Conservation (phyloP, 2,329 filamentous ascomycete species). For the Hymenoscyphus salicellus region DNA sequence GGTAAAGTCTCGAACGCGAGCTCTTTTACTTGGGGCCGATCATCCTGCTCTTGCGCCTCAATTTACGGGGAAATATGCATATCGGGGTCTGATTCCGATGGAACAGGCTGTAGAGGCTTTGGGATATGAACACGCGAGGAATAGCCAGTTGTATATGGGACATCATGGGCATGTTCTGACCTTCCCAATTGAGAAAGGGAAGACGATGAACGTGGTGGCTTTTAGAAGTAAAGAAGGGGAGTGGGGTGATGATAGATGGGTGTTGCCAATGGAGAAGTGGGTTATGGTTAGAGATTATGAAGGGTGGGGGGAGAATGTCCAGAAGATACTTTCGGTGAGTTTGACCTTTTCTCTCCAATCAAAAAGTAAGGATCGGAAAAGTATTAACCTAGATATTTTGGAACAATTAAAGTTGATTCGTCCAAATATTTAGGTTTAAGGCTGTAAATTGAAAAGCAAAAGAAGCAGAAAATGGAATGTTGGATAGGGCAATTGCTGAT, state of each 20-base stretch:
- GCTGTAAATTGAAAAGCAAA: background rate
- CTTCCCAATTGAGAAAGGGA: conserved; percentile 58
- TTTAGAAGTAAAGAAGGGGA: conserved; percentile 34
- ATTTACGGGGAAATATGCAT: conserved; percentile 60
- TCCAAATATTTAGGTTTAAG: no score
- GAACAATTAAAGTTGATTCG: no score
- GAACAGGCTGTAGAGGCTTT: conserved; percentile 47
- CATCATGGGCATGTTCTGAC: conserved; percentile 56
- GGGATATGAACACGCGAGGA: conserved; percentile 47
- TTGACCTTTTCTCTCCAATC: background rate
- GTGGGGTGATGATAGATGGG: conserved; percentile 41
- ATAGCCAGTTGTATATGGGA: conserved; percentile 48
- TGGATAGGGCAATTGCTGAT: conserved; percentile 7
- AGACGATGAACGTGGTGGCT: conserved; percentile 52
- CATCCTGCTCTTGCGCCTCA: conserved; percentile 26
- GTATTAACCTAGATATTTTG: no score
- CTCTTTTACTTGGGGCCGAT: conserved; percentile 48
- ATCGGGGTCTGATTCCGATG: conserved; percentile 61
- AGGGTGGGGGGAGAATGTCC: conserved; percentile 39
- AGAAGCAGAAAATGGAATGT: background rate
- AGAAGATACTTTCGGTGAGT: conserved; percentile 36
- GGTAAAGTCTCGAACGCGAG: conserved; percentile 55
- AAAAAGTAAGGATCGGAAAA: background rate
- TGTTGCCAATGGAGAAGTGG: conserved; percentile 38
- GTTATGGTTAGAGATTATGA: conserved; percentile 40